Evolutionary conservation across 1,284 basidiomycete species (phyloP).

Genomic region (Fomes fomentarius): DNA sequence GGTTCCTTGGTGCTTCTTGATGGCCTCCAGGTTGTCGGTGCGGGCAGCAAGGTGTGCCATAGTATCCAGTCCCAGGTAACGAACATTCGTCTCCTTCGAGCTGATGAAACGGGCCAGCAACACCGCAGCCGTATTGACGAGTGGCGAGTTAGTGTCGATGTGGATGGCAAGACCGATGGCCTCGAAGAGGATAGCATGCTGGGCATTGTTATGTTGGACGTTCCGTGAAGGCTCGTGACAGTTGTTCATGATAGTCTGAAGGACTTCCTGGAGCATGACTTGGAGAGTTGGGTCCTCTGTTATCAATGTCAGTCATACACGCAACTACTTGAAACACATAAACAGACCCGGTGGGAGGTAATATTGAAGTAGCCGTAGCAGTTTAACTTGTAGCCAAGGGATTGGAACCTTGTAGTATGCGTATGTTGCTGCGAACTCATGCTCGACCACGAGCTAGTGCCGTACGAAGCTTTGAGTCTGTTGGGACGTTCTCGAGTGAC

Average conservation of each 20-base stretch:
- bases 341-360: constrained; percentile 87
- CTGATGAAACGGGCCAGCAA: constrained; percentile 95
- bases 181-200: constrained; percentile 98
- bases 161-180: constrained; percentile 98
- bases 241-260: constrained; percentile 92
- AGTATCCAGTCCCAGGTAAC: constrained; percentile 96
- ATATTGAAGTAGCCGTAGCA: constrained; percentile 92
- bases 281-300: constrained; percentile 85
- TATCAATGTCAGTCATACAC: background rate
- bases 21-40: constrained; percentile 86
- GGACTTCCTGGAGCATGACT: constrained; percentile 79
- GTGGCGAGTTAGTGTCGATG: constrained; percentile 87
- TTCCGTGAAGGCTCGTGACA: constrained; percentile 93
- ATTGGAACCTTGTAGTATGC: constrained; percentile 98
- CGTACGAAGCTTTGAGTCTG: background rate
- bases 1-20: constrained; percentile 95
- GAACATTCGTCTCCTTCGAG: constrained; percentile 97
- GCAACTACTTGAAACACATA: background rate
- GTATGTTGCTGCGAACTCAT: constrained; percentile 88
- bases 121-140: constrained; percentile 90
- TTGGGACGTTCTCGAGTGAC: background rate
- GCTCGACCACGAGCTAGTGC: constrained; percentile 79
- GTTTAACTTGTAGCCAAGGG: constrained; percentile 97
- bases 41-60: constrained; percentile 98
- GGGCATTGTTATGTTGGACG: constrained; percentile 98